Percentiles rank a stretch among this genome's conserved stretches.
phyloP scores from a whole-genome alignment of 1,139 yeast species.

The Candida labiduridarum region DNA sequence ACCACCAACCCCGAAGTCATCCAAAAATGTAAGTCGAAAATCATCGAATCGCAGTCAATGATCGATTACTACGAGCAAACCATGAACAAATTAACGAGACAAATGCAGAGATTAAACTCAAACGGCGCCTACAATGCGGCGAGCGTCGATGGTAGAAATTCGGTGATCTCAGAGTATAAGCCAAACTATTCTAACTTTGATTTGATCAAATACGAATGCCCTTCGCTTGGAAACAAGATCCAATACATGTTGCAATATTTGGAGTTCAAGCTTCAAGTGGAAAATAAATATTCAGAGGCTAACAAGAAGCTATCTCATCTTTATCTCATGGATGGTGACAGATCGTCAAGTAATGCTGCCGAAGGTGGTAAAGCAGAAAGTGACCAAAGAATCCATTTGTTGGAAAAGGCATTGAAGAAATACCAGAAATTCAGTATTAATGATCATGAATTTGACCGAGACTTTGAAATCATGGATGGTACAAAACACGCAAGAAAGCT shows the following conservation, averaged over 20 bases:
- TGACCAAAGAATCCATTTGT: constrained; percentile 79
- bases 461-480: constrained; percentile 64
- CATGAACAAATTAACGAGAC: constrained; percentile 60
- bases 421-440: constrained; percentile 87
- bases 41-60: constrained; percentile 88
- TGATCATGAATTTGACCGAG: constrained; percentile 63
- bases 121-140: constrained; percentile 11
- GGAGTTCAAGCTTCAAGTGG: constrained; percentile 91
- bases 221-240: constrained; percentile 92
- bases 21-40: constrained; percentile 87
- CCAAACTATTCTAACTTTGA: constrained; percentile 71
- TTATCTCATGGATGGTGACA: constrained; percentile 89
- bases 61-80: constrained; percentile 86
- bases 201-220: constrained; percentile 87
- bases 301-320: constrained; percentile 85
- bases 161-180: constrained; percentile 20
- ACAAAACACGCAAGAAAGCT: constrained; percentile 81
- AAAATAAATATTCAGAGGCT: constrained; percentile 89
- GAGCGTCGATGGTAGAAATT: constrained; percentile 10
- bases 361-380: constrained; percentile 85
- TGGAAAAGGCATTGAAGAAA: constrained; percentile 80
- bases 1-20: constrained; percentile 81
- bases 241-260: constrained; percentile 94
- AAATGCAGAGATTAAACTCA: constrained; percentile 17
- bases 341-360: constrained; percentile 82